phyloP scores from a whole-genome alignment of 352 stramenopile genomes.

The Phytophthora pisi region DNA sequence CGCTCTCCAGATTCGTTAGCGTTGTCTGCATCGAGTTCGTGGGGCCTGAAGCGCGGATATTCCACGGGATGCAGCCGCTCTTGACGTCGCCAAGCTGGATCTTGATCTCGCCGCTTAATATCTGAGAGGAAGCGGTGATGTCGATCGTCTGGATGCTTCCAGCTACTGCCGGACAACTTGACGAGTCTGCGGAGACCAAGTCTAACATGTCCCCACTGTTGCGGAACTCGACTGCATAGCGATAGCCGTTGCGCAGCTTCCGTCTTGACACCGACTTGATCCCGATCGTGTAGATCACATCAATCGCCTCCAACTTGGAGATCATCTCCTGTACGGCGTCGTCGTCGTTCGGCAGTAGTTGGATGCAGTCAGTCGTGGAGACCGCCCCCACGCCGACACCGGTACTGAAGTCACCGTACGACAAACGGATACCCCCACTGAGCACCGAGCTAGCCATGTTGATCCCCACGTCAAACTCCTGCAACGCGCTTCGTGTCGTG shows the following conservation, averaged over 20 bases:
- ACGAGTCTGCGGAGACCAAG: conserved; percentile 46
- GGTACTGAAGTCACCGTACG: conserved; percentile 61
- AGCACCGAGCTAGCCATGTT: conserved; percentile 52
- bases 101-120: conserved; percentile 54
- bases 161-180: conserved; percentile 38
- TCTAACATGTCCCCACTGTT: conserved; percentile 61
- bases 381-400: conserved; percentile 33
- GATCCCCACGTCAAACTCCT: conserved; percentile 71
- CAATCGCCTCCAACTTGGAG: conserved; percentile 44
- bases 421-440: conserved; percentile 51
- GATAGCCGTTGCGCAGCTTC: conserved; percentile 48
- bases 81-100: conserved; percentile 42
- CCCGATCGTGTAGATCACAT: conserved; percentile 61
- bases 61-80: conserved; percentile 54
- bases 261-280: conserved; percentile 39
- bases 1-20: conserved; percentile 42
- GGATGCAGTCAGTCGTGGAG: conserved; percentile 58
- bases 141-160: conserved; percentile 74
- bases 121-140: conserved; percentile 40
- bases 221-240: conserved; percentile 57
- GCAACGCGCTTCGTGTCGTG: conserved; percentile 44
- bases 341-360: conserved; percentile 41
- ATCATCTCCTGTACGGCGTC: conserved; percentile 53
- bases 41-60: conserved; percentile 40
- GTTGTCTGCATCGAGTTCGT: conserved; percentile 44